These are phyloP conservation scores for Penicillium occitanis DNA, from an alignment of 2,329 filamentous ascomycete genomes.

Conservation along the genomic window DNA sequence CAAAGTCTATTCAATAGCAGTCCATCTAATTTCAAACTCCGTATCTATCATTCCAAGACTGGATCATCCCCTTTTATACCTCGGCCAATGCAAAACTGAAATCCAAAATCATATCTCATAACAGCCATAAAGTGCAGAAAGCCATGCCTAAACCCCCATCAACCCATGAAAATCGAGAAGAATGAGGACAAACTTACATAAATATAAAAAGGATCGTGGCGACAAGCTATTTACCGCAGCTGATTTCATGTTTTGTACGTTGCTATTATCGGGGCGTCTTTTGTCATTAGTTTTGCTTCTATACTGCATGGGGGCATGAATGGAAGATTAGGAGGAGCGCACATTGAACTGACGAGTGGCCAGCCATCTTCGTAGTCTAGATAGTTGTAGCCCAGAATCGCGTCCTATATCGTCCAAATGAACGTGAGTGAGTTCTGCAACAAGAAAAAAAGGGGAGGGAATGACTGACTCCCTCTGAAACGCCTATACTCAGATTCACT, in stretches of 20 bases:
- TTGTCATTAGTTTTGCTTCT: constrained; percentile 1
- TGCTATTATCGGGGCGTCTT: not conserved
- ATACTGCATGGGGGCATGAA: not conserved
- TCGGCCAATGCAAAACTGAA: not conserved
- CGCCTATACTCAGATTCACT: constrained; percentile 37
- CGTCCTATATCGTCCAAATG: constrained; percentile 29
- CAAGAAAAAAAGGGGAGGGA: not conserved
- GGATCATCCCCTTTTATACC: not conserved
- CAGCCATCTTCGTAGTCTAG: constrained; percentile 41
- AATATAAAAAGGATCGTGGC: not conserved
- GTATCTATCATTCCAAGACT: not conserved
- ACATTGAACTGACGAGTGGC: constrained; percentile 28
- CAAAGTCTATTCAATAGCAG: not conserved
- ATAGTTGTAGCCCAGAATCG: constrained; percentile 40
- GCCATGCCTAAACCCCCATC: not conserved
- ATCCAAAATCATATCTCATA: constrained; percentile 3
- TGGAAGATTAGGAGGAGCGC: not conserved
- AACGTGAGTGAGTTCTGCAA: constrained; percentile 17
- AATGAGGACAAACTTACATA: not conserved
- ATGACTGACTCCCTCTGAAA: constrained; percentile 27
- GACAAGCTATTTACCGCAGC: not conserved
- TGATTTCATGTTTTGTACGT: not conserved
- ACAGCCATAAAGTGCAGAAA: constrained; percentile 8
- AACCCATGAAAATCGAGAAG: not conserved
- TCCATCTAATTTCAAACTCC: not conserved